Evolutionary conservation across 768 basidiomycete species (phyloP).

Genomic region (Gymnopilus junonius): DNA sequence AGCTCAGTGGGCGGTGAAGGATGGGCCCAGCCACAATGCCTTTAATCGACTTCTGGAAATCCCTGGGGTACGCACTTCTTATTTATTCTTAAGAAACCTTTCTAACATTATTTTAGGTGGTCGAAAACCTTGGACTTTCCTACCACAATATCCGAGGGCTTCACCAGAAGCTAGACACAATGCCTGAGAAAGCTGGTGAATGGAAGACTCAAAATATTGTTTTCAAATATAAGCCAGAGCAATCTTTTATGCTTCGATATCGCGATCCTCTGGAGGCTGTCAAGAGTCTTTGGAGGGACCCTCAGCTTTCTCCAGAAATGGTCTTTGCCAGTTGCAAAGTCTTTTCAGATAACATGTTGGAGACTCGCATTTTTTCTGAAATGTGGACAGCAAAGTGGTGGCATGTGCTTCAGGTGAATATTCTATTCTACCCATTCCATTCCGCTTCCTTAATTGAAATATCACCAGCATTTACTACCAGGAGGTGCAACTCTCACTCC

Average conservation of each 20-base stretch:
- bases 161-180: slow-evolving; percentile 28
- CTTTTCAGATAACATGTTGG: slow-evolving; percentile 16
- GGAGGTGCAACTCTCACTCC: slow-evolving; percentile 35
- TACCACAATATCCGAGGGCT: slow-evolving; percentile 25
- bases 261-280: slow-evolving; percentile 36
- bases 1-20: slow-evolving; percentile 32
- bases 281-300: slow-evolving; percentile 33
- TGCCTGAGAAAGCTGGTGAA: slow-evolving; percentile 32
- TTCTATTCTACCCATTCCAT: neutral
- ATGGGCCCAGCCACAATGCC: slow-evolving; percentile 29
- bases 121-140: slow-evolving; percentile 26
- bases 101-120: slow-evolving; percentile 1
- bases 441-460: slow-evolving; percentile 23
- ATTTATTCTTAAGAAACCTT: neutral
- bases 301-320: slow-evolving; percentile 29
- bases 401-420: slow-evolving; percentile 37
- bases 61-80: slow-evolving; percentile 24
- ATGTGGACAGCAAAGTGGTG: slow-evolving; percentile 45
- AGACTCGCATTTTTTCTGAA: slow-evolving; percentile 33
- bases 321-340: slow-evolving; percentile 28
- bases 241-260: slow-evolving; percentile 21
- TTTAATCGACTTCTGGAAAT: slow-evolving; percentile 28
- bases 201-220: slow-evolving; percentile 15
- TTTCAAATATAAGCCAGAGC: slow-evolving; percentile 19
- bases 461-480: too few relatives aligned